Evolutionary conservation across 108 stramenopile genomes (phyloP).

Genomic region (Nitzschia putrida): DNA sequence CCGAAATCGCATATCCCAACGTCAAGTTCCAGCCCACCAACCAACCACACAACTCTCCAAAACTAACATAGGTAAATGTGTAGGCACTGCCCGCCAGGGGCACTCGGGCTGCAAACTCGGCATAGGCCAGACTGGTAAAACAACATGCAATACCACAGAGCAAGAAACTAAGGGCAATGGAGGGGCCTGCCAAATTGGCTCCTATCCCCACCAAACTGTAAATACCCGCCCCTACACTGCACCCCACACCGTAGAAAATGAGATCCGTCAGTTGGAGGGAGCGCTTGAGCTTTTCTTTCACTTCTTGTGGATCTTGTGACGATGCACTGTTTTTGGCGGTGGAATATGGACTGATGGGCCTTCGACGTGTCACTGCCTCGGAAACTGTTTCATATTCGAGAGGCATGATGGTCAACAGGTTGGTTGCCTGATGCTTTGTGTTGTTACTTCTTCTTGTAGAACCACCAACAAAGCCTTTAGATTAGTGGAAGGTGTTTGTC

Average conservation of each 20-base stretch:
- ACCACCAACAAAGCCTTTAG: no score
- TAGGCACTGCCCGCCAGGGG: conserved; percentile 60
- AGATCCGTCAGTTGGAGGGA: conserved; percentile 44
- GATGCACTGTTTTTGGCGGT: background rate
- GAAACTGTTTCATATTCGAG: conserved; percentile 10
- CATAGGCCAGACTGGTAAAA: conserved; percentile 56
- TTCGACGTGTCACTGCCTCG: conserved; percentile 15
- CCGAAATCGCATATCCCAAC: conserved; percentile 55
- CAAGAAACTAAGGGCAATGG: conserved; percentile 49
- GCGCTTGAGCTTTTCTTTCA: conserved; percentile 27
- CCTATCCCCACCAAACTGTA: conserved; percentile 63
- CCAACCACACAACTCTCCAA: conserved; percentile 62
- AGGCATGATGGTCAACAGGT: no score
- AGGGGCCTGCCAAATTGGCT: conserved; percentile 53
- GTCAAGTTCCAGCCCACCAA: conserved; percentile 65
- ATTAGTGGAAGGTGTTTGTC: no score
- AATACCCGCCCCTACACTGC: conserved; percentile 62
- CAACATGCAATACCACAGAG: conserved; percentile 53
- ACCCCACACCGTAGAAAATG: conserved; percentile 62
- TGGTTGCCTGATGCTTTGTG: no score
- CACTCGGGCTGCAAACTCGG: conserved; percentile 59
- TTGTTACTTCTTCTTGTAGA: no score
- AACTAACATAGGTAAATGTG: conserved; percentile 57
- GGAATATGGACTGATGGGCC: background rate
- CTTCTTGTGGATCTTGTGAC: conserved; percentile 2